These are phyloP conservation scores for Thielaviopsis euricoi DNA, from an alignment of 2,329 filamentous ascomycete genomes.

Conservation along the genomic window DNA sequence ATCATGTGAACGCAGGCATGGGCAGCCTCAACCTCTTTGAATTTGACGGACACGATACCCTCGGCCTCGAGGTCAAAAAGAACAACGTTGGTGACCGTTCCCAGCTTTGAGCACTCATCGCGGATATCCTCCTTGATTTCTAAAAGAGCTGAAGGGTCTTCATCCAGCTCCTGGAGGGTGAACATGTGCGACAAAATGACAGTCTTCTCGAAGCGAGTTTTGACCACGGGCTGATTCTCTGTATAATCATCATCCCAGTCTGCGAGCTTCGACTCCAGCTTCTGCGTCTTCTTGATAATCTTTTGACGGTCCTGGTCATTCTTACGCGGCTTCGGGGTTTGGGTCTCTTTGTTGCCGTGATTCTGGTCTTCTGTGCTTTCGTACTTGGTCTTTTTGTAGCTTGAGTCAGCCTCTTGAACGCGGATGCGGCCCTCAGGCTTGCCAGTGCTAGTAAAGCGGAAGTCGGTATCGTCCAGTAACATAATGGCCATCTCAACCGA, in stretches of 20 bases:
- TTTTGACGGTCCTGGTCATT: conserved; percentile 64
- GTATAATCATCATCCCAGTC: conserved; percentile 86
- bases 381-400: conserved; percentile 79
- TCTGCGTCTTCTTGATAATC: conserved; percentile 80
- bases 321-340: conserved; percentile 23
- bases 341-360: conserved; percentile 16
- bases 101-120: conserved; percentile 75
- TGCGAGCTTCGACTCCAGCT: conserved; percentile 76
- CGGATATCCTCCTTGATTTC: conserved; percentile 93
- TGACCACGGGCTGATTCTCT: conserved; percentile 26
- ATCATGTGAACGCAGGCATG: conserved; percentile 56
- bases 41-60: conserved; percentile 74
- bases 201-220: conserved; percentile 52
- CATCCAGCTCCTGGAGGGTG: conserved; percentile 65
- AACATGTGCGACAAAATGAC: conserved; percentile 92
- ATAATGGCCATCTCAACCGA: conserved; percentile 77
- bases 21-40: conserved; percentile 54
- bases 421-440: conserved; percentile 49
- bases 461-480: conserved; percentile 67
- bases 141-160: conserved; percentile 65
- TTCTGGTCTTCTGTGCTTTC: conserved; percentile 30
- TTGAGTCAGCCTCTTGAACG: conserved; percentile 72
- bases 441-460: conserved; percentile 44
- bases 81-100: conserved; percentile 77
- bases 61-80: conserved; percentile 76